Conservation (phyloP, 2,329 filamentous ascomycete species). For the Penicillium occitanis region DNA sequence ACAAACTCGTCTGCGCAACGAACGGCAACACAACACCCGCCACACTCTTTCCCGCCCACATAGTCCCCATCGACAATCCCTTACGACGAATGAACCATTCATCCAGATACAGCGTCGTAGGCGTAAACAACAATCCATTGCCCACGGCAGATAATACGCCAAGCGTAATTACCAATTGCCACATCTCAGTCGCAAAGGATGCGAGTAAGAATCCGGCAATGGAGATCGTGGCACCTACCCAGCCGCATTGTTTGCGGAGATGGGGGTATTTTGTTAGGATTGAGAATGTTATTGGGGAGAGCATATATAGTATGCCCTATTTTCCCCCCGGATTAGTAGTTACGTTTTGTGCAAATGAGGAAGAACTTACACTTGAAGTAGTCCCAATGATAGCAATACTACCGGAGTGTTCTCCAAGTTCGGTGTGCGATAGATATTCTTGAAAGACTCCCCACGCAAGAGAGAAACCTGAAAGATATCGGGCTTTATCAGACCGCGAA, state of each 20-base stretch:
- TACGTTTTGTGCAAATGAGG: too few species aligned
- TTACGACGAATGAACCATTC: slow-evolving; percentile 53
- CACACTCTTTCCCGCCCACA: slow-evolving; percentile 39
- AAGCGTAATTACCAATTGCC: slow-evolving; percentile 32
- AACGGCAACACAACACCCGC: slow-evolving; percentile 31
- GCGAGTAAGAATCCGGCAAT: slow-evolving; percentile 32
- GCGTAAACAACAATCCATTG: slow-evolving; percentile 48
- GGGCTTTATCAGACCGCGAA: slow-evolving; percentile 19
- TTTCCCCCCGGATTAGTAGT: too few species aligned
- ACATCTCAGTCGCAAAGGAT: slow-evolving; percentile 43
- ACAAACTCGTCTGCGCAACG: slow-evolving; percentile 1
- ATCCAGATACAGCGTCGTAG: slow-evolving; percentile 49
- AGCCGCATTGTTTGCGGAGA: slow-evolving; percentile 30
- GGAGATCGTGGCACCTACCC: slow-evolving; percentile 39
- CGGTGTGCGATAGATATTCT: slow-evolving; percentile 43
- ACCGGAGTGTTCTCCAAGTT: slow-evolving; percentile 36
- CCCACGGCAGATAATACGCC: slow-evolving; percentile 45
- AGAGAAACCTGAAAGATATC: slow-evolving; percentile 26
- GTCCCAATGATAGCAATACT: slow-evolving; percentile 50
- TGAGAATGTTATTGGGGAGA: background rate
- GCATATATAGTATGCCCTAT: background rate
- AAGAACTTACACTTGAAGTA: slow-evolving; percentile 34
- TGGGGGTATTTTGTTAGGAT: slow-evolving; percentile 36
- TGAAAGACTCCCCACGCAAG: slow-evolving; percentile 42
- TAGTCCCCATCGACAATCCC: slow-evolving; percentile 52